Conservation (phyloP, 2,329 filamentous ascomycete genomes). For the Alternaria sp. region DNA sequence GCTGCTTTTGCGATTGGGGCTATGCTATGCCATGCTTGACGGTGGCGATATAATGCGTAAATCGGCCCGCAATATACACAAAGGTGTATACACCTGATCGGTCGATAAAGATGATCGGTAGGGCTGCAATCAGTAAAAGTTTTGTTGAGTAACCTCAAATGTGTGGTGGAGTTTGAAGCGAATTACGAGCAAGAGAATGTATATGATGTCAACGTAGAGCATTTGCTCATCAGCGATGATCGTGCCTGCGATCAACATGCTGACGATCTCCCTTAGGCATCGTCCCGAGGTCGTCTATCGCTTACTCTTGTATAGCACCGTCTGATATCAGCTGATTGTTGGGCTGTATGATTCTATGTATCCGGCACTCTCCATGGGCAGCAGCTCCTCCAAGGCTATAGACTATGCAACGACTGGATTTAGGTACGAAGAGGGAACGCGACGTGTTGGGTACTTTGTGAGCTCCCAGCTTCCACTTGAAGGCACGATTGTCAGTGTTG, state of each 20-base stretch:
- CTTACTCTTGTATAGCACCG: not conserved
- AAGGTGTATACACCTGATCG: not conserved
- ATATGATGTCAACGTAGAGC: not conserved
- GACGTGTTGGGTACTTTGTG: not conserved
- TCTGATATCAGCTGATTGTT: conserved; percentile 1
- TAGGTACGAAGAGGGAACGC: not conserved
- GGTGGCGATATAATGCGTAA: not conserved
- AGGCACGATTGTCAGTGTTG: conserved; percentile 1
- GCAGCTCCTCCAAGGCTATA: not conserved
- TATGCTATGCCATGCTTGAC: not conserved
- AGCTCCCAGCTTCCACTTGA: not conserved
- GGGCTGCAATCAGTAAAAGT: not conserved
- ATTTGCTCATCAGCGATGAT: not conserved
- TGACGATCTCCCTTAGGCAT: not conserved
- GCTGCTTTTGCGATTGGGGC: not conserved
- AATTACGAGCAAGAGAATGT: not conserved
- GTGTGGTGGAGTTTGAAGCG: not conserved
- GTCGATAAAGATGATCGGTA: not conserved
- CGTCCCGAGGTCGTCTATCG: not conserved
- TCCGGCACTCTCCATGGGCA: not conserved
- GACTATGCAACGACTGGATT: not conserved
- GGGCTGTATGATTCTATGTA: not conserved
- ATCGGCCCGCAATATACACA: not conserved
- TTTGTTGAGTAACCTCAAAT: not conserved
- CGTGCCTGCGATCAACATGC: not conserved